Base-by-base conservation (phyloP, 768 basidiomycete genomes). In the Grammothele lineata region DNA sequence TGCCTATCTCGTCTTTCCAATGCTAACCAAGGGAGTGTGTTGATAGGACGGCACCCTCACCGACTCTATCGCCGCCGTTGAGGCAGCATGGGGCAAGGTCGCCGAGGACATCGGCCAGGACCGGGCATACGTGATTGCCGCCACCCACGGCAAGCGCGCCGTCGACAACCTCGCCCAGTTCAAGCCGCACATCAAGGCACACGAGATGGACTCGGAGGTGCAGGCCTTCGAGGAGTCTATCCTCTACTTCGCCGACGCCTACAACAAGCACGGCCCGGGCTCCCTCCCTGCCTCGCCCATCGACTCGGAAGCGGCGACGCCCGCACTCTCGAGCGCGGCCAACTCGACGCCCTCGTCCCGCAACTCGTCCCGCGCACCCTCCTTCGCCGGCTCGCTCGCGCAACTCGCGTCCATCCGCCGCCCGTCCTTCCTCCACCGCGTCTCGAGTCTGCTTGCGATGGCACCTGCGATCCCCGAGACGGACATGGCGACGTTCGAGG, bases 141-240 rank as follows among this genome's bases (percentile, higher is more conserved):
- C 81, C 32, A 87, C 85, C n/a, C 85, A 88, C 62, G 85, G 85
- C 58, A 81, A 85, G 59, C 81, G 85, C 50, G 86, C 85, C 10
- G 71, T 84, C 58, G 85, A 87, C 69, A 88, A 87, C 66, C 77
- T 87, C 53, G 62, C 73, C 4, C 69, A 73, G 40, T 80, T 81
- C 70, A 80, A 77, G 57, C 81, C 81, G 0, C 61, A 72, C 25
- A 76, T 83, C 56, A 69, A 70, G 53, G 37, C 58, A 18, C 70
- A 80, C 62, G 75, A 82, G 62, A 76, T 83, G 70, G 77, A 78
- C 56, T 63, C 52, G 24, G 80, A 77, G 48, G 80, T 83, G 3
- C 66, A 71, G n/a, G 68, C 69, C 18, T 85, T 85, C 53, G 84
- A 86, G 61, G 70, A 78, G 55, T 73, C 71, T 47, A 85, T 84